Conservation (phyloP, 2,329 filamentous ascomycete genomes). For the Leptographium lundbergii region DNA sequence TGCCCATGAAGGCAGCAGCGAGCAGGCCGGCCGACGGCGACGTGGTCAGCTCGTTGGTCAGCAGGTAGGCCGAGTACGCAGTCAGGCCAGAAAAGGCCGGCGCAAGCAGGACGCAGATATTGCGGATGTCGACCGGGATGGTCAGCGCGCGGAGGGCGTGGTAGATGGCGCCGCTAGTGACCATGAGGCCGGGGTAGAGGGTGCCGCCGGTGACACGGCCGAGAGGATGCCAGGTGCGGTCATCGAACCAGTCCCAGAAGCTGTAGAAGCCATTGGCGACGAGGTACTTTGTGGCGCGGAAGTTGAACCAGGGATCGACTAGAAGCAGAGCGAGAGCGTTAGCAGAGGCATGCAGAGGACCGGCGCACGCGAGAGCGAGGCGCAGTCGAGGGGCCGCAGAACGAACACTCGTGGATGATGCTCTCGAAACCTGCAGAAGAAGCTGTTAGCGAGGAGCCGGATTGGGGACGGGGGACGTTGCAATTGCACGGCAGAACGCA, state of each 20-base stretch:
- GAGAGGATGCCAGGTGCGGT: slow-evolving; percentile 98
- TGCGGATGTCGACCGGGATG: slow-evolving; percentile 93
- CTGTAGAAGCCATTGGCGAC: slow-evolving; percentile 95
- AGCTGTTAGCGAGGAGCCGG: not conserved
- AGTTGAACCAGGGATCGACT: slow-evolving; percentile 99
- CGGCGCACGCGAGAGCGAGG: slow-evolving; percentile 9
- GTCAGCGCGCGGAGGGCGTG: slow-evolving; percentile 80
- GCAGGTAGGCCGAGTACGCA: slow-evolving; percentile 81
- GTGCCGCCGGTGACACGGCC: slow-evolving; percentile 97
- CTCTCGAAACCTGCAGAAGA: slow-evolving; percentile 69
- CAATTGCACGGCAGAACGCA: slow-evolving; percentile 33
- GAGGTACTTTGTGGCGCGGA: slow-evolving; percentile 94
- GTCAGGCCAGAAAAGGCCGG: slow-evolving; percentile 91
- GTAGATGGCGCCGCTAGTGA: slow-evolving; percentile 95
- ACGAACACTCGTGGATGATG: slow-evolving; percentile 98
- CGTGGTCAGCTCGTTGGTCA: slow-evolving; percentile 96
- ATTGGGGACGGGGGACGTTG: slow-evolving; percentile 1
- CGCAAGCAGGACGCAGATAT: slow-evolving; percentile 94
- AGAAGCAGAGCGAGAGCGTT: slow-evolving; percentile 12
- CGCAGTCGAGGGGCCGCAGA: slow-evolving; percentile 8
- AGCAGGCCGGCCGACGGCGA: slow-evolving; percentile 90
- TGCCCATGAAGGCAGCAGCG: slow-evolving; percentile 93
- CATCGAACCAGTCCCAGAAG: slow-evolving; percentile 99
- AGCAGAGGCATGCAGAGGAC: slow-evolving; percentile 12
- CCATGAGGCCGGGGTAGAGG: slow-evolving; percentile 97